These are phyloP conservation scores for Candida endomychidarum DNA, from an alignment of 805 yeast species.

Conservation along the genomic window DNA sequence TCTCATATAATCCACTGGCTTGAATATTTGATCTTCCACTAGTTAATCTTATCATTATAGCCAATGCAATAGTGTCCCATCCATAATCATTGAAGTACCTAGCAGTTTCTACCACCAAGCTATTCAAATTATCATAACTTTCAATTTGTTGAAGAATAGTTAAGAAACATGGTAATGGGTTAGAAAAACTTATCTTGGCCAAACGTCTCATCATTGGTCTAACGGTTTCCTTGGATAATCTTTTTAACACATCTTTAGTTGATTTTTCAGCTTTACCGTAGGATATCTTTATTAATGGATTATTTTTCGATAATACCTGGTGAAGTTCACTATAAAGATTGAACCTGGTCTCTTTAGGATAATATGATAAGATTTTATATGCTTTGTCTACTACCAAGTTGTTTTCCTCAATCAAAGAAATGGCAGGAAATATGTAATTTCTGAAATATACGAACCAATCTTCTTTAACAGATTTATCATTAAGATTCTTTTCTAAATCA, in stretches of 20 bases:
- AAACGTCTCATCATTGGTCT: constrained; percentile 68
- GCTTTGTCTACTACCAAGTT: constrained; percentile 62
- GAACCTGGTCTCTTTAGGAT: constrained; percentile 63
- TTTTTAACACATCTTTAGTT: constrained; percentile 73
- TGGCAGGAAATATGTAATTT: constrained; percentile 63
- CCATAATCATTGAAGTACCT: constrained; percentile 71
- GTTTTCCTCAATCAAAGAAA: constrained; percentile 53
- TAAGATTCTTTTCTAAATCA: constrained; percentile 27
- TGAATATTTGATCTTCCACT: constrained; percentile 68
- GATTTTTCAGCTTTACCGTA: constrained; percentile 71
- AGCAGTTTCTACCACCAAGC: constrained; percentile 76
- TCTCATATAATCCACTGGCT: constrained; percentile 74
- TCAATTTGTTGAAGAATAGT: constrained; percentile 80
- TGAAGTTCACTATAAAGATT: constrained; percentile 79
- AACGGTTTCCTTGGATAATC: constrained; percentile 79
- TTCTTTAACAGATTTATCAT: constrained; percentile 12
- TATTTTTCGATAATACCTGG: constrained; percentile 54
- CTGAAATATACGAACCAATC: constrained; percentile 63
- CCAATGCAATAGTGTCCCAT: constrained; percentile 82
- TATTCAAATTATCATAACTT: constrained; percentile 84
- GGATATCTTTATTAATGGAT: constrained; percentile 55
- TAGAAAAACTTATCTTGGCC: constrained; percentile 68
- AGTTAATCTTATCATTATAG: constrained; percentile 67
- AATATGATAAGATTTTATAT: constrained; percentile 51
- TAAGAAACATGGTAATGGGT: constrained; percentile 75